Evolutionary conservation across 2,329 filamentous ascomycete species (phyloP).

Genomic region (Talaromyces sp.): DNA sequence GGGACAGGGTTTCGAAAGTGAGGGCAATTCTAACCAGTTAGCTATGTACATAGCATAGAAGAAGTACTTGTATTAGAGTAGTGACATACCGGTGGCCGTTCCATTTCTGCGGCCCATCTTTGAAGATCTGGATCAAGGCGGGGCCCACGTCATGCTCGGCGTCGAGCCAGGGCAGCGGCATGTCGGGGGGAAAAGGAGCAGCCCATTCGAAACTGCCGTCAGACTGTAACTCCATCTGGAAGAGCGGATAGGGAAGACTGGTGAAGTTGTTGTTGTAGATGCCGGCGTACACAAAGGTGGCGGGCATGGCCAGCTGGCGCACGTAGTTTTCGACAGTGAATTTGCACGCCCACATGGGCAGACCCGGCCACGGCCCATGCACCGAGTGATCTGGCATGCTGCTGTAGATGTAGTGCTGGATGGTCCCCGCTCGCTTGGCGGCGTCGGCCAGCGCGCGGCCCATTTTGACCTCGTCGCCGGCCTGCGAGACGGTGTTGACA

Average conservation of each 20-base stretch:
- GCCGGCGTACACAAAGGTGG: slow-evolving; percentile 91
- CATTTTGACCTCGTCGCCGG: slow-evolving; percentile 82
- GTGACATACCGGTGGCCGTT: slow-evolving; percentile 62
- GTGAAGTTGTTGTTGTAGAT: slow-evolving; percentile 99
- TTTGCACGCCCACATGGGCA: slow-evolving; percentile 89
- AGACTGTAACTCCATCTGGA: slow-evolving; percentile 82
- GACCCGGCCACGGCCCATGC: slow-evolving; percentile 73
- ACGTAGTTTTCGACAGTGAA: slow-evolving; percentile 90
- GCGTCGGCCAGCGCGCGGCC: slow-evolving; percentile 84
- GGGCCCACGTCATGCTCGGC: slow-evolving; percentile 94
- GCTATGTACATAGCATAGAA: background rate
- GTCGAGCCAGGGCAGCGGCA: slow-evolving; percentile 88
- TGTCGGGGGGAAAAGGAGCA: slow-evolving; percentile 85
- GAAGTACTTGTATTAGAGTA: slow-evolving; percentile 9
- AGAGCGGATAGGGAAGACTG: slow-evolving; percentile 82
- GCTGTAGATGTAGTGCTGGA: slow-evolving; percentile 92
- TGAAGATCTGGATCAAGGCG: slow-evolving; percentile 87
- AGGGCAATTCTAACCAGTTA: slow-evolving; percentile 62
- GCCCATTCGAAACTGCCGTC: slow-evolving; percentile 90
- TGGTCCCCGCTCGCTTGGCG: slow-evolving; percentile 67
- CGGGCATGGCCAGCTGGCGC: slow-evolving; percentile 70
- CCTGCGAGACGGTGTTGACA: slow-evolving; percentile 94
- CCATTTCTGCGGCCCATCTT: slow-evolving; percentile 85
- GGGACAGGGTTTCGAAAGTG: slow-evolving; percentile 83
- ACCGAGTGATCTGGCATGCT: slow-evolving; percentile 93